These are phyloP conservation scores for Saturnispora halmiae DNA, from an alignment of 805 yeast genomes.

Conservation along the genomic window DNA sequence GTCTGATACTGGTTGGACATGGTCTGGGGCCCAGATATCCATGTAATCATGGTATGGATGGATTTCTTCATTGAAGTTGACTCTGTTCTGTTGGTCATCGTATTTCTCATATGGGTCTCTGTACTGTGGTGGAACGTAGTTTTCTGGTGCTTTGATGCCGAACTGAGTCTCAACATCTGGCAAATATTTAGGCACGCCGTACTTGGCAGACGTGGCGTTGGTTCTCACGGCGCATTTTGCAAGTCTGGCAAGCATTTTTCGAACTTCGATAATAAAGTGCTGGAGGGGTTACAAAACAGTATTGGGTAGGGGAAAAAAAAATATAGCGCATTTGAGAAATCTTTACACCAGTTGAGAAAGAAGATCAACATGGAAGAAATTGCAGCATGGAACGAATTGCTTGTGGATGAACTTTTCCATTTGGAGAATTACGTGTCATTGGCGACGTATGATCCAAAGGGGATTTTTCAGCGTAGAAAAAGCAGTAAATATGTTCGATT, in stretches of 20 bases:
- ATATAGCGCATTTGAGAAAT: background rate
- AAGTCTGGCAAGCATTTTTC: slow-evolving; percentile 7
- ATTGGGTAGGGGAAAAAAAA: background rate
- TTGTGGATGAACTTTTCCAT: slow-evolving; percentile 56
- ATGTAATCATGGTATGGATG: slow-evolving; percentile 63
- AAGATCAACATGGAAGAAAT: slow-evolving; percentile 4
- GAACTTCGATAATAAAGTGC: background rate
- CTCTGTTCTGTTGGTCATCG: slow-evolving; percentile 74
- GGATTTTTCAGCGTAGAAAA: slow-evolving; percentile 11
- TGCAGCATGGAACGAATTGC: slow-evolving; percentile 33
- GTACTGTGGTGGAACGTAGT: slow-evolving; percentile 44
- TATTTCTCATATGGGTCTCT: slow-evolving; percentile 65
- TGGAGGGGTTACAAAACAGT: background rate
- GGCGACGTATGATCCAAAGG: slow-evolving; percentile 41
- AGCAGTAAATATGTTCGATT: slow-evolving; percentile 12
- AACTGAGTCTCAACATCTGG: slow-evolving; percentile 25
- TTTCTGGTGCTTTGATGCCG: slow-evolving; percentile 52
- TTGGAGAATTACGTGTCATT: slow-evolving; percentile 51
- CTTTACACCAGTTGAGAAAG: background rate
- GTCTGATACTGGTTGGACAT: slow-evolving; percentile 51
- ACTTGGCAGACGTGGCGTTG: slow-evolving; percentile 16
- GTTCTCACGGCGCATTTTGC: slow-evolving; percentile 7
- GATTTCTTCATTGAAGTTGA: slow-evolving; percentile 67
- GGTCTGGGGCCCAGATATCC: slow-evolving; percentile 84
- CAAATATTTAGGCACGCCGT: slow-evolving; percentile 24